Percentiles rank a stretch among this genome's conserved stretches.
phyloP scores from a whole-genome alignment of 208 protist genomes.

The Leishmania mexicana region DNA sequence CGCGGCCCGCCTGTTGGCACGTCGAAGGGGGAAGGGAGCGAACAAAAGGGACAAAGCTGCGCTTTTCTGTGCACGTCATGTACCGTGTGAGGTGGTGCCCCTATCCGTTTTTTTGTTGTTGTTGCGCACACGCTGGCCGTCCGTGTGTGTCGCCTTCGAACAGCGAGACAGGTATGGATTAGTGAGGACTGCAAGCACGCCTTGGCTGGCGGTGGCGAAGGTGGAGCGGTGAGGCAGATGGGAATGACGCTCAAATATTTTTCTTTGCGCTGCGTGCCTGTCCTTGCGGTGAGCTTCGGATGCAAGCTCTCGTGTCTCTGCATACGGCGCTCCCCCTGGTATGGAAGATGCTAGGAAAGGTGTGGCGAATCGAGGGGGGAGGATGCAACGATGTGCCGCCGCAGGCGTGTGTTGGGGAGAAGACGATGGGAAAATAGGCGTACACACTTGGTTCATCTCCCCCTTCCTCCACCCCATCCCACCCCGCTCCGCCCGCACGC shows the following conservation, averaged over 20 bases:
- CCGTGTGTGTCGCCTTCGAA: too few species aligned
- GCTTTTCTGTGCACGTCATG: not conserved
- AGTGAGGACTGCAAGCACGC: too few species aligned
- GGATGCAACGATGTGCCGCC: too few species aligned
- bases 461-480: too few species aligned
- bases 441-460: not conserved
- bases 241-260: not conserved
- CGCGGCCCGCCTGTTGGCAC: too few species aligned
- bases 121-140: too few species aligned
- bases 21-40: not conserved
- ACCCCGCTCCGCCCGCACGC: too few species aligned
- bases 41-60: not conserved
- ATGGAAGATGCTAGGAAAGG: not conserved
- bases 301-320: too few species aligned
- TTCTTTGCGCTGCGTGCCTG: not conserved
- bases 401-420: not conserved
- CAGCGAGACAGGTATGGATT: too few species aligned
- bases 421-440: not conserved
- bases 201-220: too few species aligned
- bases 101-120: too few species aligned
- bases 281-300: not conserved
- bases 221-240: not conserved
- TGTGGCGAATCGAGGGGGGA: not conserved
- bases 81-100: too few species aligned
- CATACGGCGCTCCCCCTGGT: not conserved